These are phyloP conservation scores for Melastoma candidum DNA, from an alignment of 441 rosid genomes.

Conservation along the genomic window DNA sequence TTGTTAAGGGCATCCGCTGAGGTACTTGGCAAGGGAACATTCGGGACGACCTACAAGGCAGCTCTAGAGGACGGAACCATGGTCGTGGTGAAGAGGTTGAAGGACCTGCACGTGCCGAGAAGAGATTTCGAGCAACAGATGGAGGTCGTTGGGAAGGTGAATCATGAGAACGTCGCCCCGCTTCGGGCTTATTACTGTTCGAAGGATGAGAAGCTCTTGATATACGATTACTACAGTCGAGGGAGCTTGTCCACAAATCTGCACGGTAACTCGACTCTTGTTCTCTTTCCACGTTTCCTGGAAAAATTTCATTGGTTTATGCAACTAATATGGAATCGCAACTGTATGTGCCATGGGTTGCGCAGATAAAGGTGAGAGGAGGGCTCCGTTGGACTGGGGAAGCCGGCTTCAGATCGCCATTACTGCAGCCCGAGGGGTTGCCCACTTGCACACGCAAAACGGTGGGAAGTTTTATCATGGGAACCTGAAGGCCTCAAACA, in stretches of 20 bases:
- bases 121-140: slow-evolving; percentile 13
- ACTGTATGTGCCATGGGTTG: no score
- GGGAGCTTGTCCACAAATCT: slow-evolving; percentile 12
- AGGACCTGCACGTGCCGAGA: slow-evolving; percentile 1
- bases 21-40: slow-evolving; percentile 83
- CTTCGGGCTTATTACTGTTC: slow-evolving; percentile 13
- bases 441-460: slow-evolving; percentile 47
- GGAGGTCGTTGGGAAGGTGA: slow-evolving; percentile 5
- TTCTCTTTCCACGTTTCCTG: background rate
- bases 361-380: slow-evolving; percentile 25
- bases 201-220: slow-evolving; percentile 10
- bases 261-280: slow-evolving; percentile 6
- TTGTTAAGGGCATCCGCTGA: slow-evolving; percentile 83
- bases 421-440: slow-evolving; percentile 77
- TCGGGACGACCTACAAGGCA: slow-evolving; percentile 76
- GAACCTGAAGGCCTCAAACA: slow-evolving; percentile 74
- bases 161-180: slow-evolving; percentile 9
- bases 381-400: slow-evolving; percentile 67
- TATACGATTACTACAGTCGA: slow-evolving; percentile 8
- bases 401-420: slow-evolving; percentile 60
- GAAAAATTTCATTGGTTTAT: no score
- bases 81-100: slow-evolving; percentile 46
- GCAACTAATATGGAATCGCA: no score
- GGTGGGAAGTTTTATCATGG: slow-evolving; percentile 73
- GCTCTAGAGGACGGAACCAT: slow-evolving; percentile 62